phyloP scores from a whole-genome alignment of 2,329 filamentous ascomycete genomes.

The Aspergillus sp. region DNA sequence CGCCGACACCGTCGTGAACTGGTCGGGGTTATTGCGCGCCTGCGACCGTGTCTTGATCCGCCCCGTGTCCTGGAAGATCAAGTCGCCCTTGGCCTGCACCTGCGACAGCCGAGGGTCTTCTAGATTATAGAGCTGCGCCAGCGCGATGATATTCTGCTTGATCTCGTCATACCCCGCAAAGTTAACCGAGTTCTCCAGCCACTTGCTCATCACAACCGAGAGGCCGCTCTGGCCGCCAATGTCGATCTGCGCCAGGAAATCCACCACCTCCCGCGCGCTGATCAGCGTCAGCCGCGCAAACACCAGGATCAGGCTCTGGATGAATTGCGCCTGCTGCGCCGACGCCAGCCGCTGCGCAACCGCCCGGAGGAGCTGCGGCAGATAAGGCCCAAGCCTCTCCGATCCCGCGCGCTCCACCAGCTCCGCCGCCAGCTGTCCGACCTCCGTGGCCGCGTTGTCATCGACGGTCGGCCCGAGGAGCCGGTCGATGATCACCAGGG shows the following conservation, averaged over 20 bases:
- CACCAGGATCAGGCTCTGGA: conserved; percentile 89
- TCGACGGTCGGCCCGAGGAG: conserved; percentile 75
- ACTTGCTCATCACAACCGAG: conserved; percentile 82
- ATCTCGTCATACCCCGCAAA: conserved; percentile 99
- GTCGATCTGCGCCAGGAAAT: conserved; percentile 78
- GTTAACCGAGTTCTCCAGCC: conserved; percentile 92
- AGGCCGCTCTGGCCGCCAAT: conserved; percentile 70
- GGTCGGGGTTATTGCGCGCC: conserved; percentile 78
- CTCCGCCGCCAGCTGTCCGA: conserved; percentile 86
- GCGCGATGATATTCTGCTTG: conserved; percentile 86
- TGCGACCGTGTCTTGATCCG: conserved; percentile 91
- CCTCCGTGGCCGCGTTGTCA: conserved; percentile 90
- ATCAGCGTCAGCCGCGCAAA: conserved; percentile 84
- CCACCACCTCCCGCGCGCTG: conserved; percentile 78
- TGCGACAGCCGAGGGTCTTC: conserved; percentile 70
- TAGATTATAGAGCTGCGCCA: conserved; percentile 82
- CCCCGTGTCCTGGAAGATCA: conserved; percentile 69
- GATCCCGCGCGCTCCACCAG: conserved; percentile 91
- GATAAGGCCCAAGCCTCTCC: conserved; percentile 79
- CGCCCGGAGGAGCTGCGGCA: conserved; percentile 78
- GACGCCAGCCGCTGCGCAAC: conserved; percentile 77
- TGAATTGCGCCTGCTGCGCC: conserved; percentile 77
- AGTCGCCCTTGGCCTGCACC: conserved; percentile 81
- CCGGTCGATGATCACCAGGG: conserved; percentile 84
- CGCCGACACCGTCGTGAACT: conserved; percentile 77